Percentiles rank a stretch among this genome's conserved stretches.
These are phyloP conservation scores for Pinus tabuliformis DNA, from an alignment of 75 land plant species.

Conservation along the genomic window DNA sequence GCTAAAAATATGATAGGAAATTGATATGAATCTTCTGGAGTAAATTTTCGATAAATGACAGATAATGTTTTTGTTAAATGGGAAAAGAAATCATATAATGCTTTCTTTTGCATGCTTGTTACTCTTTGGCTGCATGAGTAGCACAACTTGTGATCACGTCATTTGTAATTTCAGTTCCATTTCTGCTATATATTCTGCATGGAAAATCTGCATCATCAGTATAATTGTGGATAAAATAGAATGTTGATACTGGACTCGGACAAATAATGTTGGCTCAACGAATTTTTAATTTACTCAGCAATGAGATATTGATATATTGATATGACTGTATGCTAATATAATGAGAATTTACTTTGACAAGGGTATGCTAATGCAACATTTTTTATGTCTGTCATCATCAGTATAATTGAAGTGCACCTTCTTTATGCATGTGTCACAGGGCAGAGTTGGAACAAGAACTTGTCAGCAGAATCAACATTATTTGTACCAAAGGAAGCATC, in stretches of 20 bases:
- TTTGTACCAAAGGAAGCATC: slow-evolving; percentile 4
- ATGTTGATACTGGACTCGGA: background rate
- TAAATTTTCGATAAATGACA: background rate
- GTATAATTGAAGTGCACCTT: background rate
- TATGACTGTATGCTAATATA: no score
- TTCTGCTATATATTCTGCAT: background rate
- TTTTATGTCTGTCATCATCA: background rate
- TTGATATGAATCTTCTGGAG: background rate
- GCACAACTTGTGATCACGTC: background rate
- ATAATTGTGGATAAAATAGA: background rate
- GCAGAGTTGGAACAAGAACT: slow-evolving; percentile 8
- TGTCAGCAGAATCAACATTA: slow-evolving; percentile 5
- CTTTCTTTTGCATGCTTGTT: background rate
- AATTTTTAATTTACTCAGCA: background rate
- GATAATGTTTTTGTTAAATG: background rate
- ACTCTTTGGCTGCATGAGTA: background rate
- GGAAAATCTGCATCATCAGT: background rate
- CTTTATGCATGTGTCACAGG: background rate
- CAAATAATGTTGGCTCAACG: background rate
- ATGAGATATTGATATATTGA: no score
- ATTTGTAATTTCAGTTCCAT: background rate
- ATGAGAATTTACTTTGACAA: no score
- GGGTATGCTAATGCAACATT: no score
- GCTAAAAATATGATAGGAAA: background rate
- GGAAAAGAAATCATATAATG: background rate